Base-by-base conservation (phyloP, 75 land plant species). In the Pinus tabuliformis region DNA sequence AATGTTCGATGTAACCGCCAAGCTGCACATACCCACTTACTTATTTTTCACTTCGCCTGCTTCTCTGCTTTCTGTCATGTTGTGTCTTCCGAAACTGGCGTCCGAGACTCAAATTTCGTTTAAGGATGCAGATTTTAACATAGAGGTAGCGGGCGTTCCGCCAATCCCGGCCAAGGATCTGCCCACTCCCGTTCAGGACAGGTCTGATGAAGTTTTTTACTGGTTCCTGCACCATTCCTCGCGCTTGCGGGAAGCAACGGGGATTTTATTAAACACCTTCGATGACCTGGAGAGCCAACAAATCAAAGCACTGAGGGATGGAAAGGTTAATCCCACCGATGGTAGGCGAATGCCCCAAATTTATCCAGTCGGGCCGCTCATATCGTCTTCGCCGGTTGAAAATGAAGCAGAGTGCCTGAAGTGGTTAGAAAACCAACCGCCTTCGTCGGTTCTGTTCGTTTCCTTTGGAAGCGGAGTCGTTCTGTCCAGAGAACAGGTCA, bases 111-210 rank as follows among this genome's bases (percentile, higher is more conserved):
- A 42, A 17, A 14, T 71, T 71, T 42, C 24, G 1, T 71, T 71
- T 3, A 45, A 42, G 13, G 73, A 71, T 4, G 26, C 15, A 15
- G 56, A 71, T 42, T 71, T 49, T 71, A 49, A 22, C 1, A 61
- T 90, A 5, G 12, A 65, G 22, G 49, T 86, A 0, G 81, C 86
- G 4, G 89, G 92, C 0, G 85, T 86, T 73, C 36, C 78, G 0
- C 78, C 81, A 0, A 17, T 86, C 59, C 28, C 65, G 0, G 84
- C 82, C 9, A 42, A 14, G 37, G 91, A 85, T 33, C 56, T 85
- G 13, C 73, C 74, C 0, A 82, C 82, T 72, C 81, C 86, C 11
- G 0, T 86, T 20, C 82, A 73, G 63, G 85, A 85, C 79, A 59
- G 85, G 49, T 78, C 65, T 22, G 26, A 33, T 70, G 73, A 77